Base-by-base conservation (phyloP, 176 grass and related monocot genomes). In the Bothriochloa decipiens region DNA sequence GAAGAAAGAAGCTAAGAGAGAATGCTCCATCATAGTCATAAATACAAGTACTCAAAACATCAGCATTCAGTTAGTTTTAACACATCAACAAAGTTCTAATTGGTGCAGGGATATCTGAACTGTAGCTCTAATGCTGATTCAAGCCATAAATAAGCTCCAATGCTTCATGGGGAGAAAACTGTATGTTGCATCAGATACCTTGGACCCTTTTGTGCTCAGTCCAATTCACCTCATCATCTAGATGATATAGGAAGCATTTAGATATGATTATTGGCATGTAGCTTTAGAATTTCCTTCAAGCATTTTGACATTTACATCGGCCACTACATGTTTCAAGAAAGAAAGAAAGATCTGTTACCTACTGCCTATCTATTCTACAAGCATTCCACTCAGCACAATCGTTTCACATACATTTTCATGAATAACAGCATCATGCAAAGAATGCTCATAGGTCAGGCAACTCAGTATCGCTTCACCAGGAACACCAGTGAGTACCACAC, bases 301-400 rank as follows among this genome's bases (percentile, higher is more conserved):
- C 40, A 74, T 75, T 62, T 12, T 83, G 58, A 83, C 14, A 50
- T 22, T 83, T 41, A 37, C 7, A 29, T 36, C 23, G 62, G 4
- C 57, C 39, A 68, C n/a, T 3, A 37, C 11, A 11, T 23, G 7
- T 69, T 33, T 70, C 5, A 1, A 42, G 1, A 27, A 82, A 43
- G 58, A 29, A 32, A 27, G 17, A 3, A 26, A 17, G 25, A 16
- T 70, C 22, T 82, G 57, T 26, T 71, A 15, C 14, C 7, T 7
- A 70, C 13, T 70, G 7, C 29, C 11, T 41, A 65, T 68, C 16
- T 69, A 40, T 25, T 57, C 12, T 69, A 52, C 43, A 52, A 68
- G 13, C 52, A 16, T 74, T 8, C 1, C 4, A 32, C 45, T 42
- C 16, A 79, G 36, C 15, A 32, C 39, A 79, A 45, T 79, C n/a